Evolutionary conservation across 805 yeast genomes (phyloP), one percentile per base, ranked within the genome.

Genomic region (Candida sphagnicola): DNA sequence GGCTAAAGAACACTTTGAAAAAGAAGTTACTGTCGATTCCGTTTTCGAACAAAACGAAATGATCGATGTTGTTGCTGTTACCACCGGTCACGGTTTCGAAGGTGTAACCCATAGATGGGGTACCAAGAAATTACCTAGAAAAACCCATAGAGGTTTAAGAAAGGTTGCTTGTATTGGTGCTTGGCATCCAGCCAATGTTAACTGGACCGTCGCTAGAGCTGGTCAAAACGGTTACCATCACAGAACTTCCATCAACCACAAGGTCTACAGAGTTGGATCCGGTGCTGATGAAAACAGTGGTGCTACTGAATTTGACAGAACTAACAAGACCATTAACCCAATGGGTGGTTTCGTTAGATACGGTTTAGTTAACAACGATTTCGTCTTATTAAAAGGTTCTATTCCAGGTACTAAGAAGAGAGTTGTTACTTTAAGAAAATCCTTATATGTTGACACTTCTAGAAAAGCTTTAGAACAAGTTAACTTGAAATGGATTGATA

Each of bases 21-120:
- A 93, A 85, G 89, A 96, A 67, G 95, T 93, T 61, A 74, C 93
- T 53, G 95, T 93, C 62, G 87, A 85, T 77, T 72, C 95, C 60
- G 98, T 93, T 64, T 85, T 93, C 71, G 99, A 91, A 82, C 95
- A 93, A 80, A 86, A 89, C 78, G 99, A 93, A 82, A 82, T 86
- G 84, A 82, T 93, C 62, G 99, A 93, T 65, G 98, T 87, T 65
- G 85, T 93, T 67, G 99, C 97, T 68, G 95, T 93, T 68, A 93
- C 99, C 85, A 91, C 86, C 83, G 99, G 99, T 93, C 96, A 93
- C 82, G 99, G 99, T 83, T 90, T 86, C 88, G 99, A 93, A 79
- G 99, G 99, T 90, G 97, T 91, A 67, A 93, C 99, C 80, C 96
- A 90, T 89, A 88, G 99, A 87, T 93, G 98, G 98, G 99, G 99